Evolutionary conservation across 2,329 filamentous ascomycete species (phyloP).

Genomic region (Talaromyces sp.): DNA sequence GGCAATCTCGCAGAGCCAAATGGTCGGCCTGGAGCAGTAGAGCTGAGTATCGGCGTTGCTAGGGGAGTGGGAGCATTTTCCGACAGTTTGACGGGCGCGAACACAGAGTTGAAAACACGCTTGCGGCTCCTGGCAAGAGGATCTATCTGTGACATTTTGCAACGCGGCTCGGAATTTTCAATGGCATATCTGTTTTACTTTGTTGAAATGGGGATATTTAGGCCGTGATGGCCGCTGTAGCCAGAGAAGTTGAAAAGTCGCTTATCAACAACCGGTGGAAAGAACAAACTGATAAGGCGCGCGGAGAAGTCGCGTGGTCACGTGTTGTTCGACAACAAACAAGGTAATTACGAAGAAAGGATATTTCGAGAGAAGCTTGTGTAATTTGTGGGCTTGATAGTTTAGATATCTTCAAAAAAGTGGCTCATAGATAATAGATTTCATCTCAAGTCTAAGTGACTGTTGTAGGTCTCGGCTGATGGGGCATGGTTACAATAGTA

Average conservation of each 20-base stretch:
- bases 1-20: slow-evolving; percentile 14
- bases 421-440: background rate
- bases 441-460: background rate
- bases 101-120: slow-evolving; percentile 45
- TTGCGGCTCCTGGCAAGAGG: slow-evolving; percentile 31
- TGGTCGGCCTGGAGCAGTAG: slow-evolving; percentile 20
- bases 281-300: slow-evolving; percentile 7
- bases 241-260: background rate
- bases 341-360: background rate
- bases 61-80: slow-evolving; percentile 29
- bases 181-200: slow-evolving; percentile 12
- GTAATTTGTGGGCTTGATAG: too few species aligned
- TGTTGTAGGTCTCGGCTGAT: background rate
- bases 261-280: background rate
- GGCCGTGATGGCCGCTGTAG: background rate
- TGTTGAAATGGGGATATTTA: background rate
- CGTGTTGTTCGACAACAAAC: slow-evolving; percentile 8
- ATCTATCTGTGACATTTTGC: slow-evolving; percentile 26
- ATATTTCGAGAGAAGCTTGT: background rate
- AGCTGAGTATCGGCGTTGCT: slow-evolving; percentile 25
- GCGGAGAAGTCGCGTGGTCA: slow-evolving; percentile 16
- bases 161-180: slow-evolving; percentile 7
- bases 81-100: slow-evolving; percentile 38
- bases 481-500: background rate
- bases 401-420: too few species aligned